phyloP scores from a whole-genome alignment of 495 filamentous ascomycete genomes.

The Talaromyces nanjingensis region DNA sequence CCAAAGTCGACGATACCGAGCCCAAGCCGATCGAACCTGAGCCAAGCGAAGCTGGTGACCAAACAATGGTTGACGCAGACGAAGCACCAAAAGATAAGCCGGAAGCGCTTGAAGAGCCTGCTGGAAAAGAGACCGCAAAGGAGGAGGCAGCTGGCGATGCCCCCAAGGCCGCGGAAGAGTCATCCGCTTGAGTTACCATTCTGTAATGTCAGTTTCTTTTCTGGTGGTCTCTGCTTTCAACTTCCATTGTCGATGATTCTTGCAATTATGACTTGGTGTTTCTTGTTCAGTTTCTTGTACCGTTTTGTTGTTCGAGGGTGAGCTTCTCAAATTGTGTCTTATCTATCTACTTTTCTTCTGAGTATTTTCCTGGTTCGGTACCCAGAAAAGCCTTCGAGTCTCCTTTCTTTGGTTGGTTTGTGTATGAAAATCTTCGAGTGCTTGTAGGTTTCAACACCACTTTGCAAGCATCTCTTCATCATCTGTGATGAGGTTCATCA shows the following conservation, averaged over 20 bases:
- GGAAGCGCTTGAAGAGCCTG: neutral
- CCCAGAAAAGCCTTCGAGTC: neutral
- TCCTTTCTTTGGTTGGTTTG: neutral
- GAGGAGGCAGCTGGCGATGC: slow-evolving; percentile 13
- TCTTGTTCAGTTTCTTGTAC: neutral
- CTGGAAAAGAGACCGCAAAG: slow-evolving; percentile 14
- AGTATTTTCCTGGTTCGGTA: neutral
- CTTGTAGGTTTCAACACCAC: neutral
- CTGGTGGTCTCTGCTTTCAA: neutral
- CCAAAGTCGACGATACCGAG: slow-evolving; percentile 15
- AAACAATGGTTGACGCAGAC: slow-evolving; percentile 12
- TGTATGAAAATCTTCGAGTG: neutral
- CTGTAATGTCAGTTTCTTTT: neutral
- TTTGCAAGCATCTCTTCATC: neutral
- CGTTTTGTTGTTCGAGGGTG: neutral
- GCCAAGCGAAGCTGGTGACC: slow-evolving; percentile 9
- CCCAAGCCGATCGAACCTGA: slow-evolving; percentile 2
- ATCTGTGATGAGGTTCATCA: neutral
- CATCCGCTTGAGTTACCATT: neutral
- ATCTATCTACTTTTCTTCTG: neutral
- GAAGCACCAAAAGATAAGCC: slow-evolving; percentile 15
- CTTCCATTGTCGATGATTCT: neutral
- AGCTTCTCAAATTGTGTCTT: neutral
- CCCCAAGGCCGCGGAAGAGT: slow-evolving; percentile 12
- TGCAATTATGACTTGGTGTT: neutral